Evolutionary conservation across 2,329 filamentous ascomycete genomes (phyloP), one percentile per base, ranked within the genome.

Genomic region (Remersonia thermophila): DNA sequence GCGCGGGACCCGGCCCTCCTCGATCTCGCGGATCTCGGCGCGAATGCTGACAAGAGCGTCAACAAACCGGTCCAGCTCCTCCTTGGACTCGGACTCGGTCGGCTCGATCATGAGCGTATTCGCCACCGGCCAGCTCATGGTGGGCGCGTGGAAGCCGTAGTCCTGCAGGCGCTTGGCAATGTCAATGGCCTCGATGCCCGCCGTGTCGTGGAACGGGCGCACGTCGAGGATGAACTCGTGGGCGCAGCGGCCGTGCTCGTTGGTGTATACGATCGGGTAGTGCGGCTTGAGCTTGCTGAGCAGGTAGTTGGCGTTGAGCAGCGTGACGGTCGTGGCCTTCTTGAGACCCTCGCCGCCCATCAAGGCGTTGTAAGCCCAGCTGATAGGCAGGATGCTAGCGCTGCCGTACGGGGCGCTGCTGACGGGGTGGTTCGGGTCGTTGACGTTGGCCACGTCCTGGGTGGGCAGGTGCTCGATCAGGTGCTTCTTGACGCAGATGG

Each of bases 71-170:
- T 95, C 89, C 2, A 96, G 73, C 66, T 96, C 89, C 44, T 80
- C 80, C 58, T 91, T 87, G 60, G 75, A 83, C 66, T 96, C 89
- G 11, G 80, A 87, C 63, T 95, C 89, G 0, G 89, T 96, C 2
- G 89, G 89, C 65, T 96, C 89, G 47, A 96, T 93, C 89, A 96
- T 96, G 30, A 96, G 74, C 1, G 89, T 95, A 62, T 93, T 93
- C 35, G 84, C 73, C 2, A 96, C 86, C 2, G 89, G 89, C 83
- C 84, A 95, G 56, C 79, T 86, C 89, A 96, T 95, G 36, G 89
- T 96, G 0, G 89, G 89, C 1, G 87, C 83, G 60, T 96, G 89
- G 73, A 96, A 96, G 29, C 89, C 89, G 56, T 93, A 96, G 56
- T 96, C 89, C 61, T 95, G 87, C 14, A 96, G 75, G 44, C 89